Evolutionary conservation across 2,329 filamentous ascomycete genomes (phyloP).

Genomic region (Fusarium pseudonygamai): DNA sequence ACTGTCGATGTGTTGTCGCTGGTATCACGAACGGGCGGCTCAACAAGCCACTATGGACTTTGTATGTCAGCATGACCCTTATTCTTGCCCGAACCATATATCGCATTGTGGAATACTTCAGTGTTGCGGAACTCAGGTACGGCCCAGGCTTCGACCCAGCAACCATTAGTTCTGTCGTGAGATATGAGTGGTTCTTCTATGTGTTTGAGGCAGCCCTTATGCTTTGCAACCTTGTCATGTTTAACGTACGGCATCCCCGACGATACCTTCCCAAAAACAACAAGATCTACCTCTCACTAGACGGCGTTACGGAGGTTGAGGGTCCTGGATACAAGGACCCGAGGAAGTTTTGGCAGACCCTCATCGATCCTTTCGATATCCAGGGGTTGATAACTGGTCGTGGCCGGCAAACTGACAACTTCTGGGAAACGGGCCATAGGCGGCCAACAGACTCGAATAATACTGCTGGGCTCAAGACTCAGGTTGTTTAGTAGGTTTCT

Average conservation of each 20-base stretch:
- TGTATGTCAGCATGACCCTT: constrained; percentile 61
- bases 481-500: background rate
- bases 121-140: constrained; percentile 53
- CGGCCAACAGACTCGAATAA: background rate
- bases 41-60: constrained; percentile 53
- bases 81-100: constrained; percentile 65
- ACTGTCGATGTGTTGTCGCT: constrained; percentile 53
- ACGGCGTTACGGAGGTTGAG: constrained; percentile 59
- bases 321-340: constrained; percentile 61
- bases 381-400: constrained; percentile 47
- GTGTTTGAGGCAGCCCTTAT: constrained; percentile 65
- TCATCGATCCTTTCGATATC: constrained; percentile 55
- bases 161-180: constrained; percentile 56
- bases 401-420: constrained; percentile 45
- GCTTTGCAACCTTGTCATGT: constrained; percentile 59
- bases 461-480: background rate
- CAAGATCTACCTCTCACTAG: constrained; percentile 59
- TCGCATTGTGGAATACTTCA: constrained; percentile 68
- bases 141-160: constrained; percentile 50
- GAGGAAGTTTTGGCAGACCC: constrained; percentile 53
- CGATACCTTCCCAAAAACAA: constrained; percentile 59
- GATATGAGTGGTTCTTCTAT: constrained; percentile 69
- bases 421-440: constrained; percentile 46
- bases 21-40: constrained; percentile 48
- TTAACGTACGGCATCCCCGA: constrained; percentile 62